Conservation (phyloP, 1,139 yeast genomes). For the Hyphopichia khmerensis region DNA sequence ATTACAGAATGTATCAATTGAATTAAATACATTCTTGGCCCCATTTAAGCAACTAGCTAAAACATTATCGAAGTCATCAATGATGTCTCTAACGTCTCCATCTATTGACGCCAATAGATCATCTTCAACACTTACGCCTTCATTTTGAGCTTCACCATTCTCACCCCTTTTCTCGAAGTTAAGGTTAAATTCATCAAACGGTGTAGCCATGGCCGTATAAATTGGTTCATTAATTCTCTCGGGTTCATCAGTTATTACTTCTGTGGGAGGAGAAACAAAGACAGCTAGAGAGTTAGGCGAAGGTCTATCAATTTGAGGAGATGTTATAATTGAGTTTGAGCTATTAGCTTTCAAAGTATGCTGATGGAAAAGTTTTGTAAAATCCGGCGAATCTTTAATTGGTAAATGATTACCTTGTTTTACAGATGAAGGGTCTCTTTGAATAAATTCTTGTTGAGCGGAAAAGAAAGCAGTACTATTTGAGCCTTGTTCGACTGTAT, state of each 20-base stretch:
- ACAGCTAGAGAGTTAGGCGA: conserved; percentile 3
- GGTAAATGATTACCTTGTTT: too few relatives aligned
- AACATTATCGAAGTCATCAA: conserved; percentile 19
- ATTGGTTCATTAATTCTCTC: conserved; percentile 8
- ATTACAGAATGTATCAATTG: background rate
- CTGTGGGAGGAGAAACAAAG: background rate
- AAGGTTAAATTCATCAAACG: conserved; percentile 20
- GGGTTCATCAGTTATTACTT: conserved; percentile 6
- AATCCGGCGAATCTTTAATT: conserved; percentile 6
- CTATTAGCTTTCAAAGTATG: conserved; percentile 15
- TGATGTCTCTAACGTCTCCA: conserved; percentile 15
- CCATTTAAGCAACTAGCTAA: conserved; percentile 13
- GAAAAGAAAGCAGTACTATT: background rate
- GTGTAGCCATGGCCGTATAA: conserved; percentile 27
- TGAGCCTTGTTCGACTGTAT: background rate
- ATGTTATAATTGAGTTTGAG: conserved; percentile 20
- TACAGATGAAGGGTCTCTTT: too few relatives aligned
- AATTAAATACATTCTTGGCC: background rate
- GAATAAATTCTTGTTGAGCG: background rate
- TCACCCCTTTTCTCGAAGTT: conserved; percentile 14
- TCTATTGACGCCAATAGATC: conserved; percentile 14
- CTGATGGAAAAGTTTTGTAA: conserved; percentile 5
- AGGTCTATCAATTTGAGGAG: conserved; percentile 4
- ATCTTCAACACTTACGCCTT: conserved; percentile 5
- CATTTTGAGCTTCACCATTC: conserved; percentile 8